These are phyloP conservation scores for Fusarium ramigenum DNA, from an alignment of 2,329 filamentous ascomycete genomes.

Conservation along the genomic window DNA sequence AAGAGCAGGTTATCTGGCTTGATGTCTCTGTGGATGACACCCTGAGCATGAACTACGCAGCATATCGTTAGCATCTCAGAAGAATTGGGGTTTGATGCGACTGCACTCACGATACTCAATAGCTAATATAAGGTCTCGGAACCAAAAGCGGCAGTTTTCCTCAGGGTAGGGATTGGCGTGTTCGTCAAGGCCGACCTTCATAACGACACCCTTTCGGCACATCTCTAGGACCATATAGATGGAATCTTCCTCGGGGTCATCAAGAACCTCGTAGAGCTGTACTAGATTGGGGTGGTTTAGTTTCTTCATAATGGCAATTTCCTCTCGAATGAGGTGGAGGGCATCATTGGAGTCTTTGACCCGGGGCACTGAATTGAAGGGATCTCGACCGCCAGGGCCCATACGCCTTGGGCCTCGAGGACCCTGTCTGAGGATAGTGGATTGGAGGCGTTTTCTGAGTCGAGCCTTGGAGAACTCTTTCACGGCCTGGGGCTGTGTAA, in stretches of 20 bases:
- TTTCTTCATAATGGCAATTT: conserved; percentile 99
- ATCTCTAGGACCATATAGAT: conserved; percentile 99
- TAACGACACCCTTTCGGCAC: conserved; percentile 97
- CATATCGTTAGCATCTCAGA: neutral
- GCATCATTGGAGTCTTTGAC: conserved; percentile 73
- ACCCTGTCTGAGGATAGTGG: conserved; percentile 75
- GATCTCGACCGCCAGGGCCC: conserved; percentile 39
- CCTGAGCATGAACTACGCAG: conserved; percentile 82
- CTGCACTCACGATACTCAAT: conserved; percentile 83
- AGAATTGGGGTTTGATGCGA: no score
- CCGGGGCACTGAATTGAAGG: conserved; percentile 42
- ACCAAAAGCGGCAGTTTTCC: conserved; percentile 88
- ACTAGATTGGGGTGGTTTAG: conserved; percentile 95
- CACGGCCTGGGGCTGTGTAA: conserved; percentile 71
- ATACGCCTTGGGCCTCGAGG: conserved; percentile 49
- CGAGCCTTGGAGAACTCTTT: conserved; percentile 98
- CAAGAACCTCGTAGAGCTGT: conserved; percentile 89
- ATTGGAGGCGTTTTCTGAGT: conserved; percentile 88
- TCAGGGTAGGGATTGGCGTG: conserved; percentile 82
- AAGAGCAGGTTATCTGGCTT: conserved; percentile 96
- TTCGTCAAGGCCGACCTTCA: conserved; percentile 93
- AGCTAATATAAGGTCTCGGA: conserved; percentile 91
- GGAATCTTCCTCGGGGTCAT: conserved; percentile 94
- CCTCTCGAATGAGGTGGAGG: conserved; percentile 88
- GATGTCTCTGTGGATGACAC: conserved; percentile 95